These are phyloP conservation scores for Oldenlandia corymbosa DNA, from an alignment of 257 asterid species.

Conservation along the genomic window DNA sequence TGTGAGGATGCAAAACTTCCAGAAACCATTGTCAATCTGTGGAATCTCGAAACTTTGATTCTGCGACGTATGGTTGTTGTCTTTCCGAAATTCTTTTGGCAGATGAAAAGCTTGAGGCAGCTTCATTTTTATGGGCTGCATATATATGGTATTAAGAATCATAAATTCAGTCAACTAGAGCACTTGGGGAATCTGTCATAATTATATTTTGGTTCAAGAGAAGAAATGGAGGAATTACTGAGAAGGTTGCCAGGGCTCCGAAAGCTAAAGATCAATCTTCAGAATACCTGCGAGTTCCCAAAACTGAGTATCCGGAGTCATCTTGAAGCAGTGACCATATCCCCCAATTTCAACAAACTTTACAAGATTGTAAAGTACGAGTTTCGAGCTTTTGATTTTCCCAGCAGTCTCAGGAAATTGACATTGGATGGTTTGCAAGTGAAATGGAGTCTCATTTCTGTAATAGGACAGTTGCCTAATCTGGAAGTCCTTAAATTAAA, in stretches of 20 bases:
- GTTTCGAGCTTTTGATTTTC: neutral
- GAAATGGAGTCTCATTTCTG: constrained; percentile 5
- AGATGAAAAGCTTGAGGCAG: constrained; percentile 11
- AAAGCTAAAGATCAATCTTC: too few species aligned
- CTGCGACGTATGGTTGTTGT: too few species aligned
- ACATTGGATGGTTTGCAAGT: neutral
- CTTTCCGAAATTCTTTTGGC: neutral
- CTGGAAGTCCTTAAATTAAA: constrained; percentile 1
- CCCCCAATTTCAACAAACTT: too few species aligned
- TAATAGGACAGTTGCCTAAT: neutral
- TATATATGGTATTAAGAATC: neutral
- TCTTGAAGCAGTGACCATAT: constrained; percentile 5
- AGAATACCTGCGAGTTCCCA: too few species aligned
- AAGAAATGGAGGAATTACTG: too few species aligned
- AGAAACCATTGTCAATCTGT: neutral
- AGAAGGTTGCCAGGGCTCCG: too few species aligned
- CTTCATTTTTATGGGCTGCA: neutral
- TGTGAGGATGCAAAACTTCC: neutral
- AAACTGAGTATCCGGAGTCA: neutral
- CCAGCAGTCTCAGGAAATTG: constrained; percentile 5
- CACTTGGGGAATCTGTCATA: constrained; percentile 1
- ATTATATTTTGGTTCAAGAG: too few species aligned
- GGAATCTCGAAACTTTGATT: constrained; percentile 3
- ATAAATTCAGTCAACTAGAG: neutral
- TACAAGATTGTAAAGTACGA: neutral